Evolutionary conservation across 306 rosid species (phyloP).

Genomic region (Alnus rubra): DNA sequence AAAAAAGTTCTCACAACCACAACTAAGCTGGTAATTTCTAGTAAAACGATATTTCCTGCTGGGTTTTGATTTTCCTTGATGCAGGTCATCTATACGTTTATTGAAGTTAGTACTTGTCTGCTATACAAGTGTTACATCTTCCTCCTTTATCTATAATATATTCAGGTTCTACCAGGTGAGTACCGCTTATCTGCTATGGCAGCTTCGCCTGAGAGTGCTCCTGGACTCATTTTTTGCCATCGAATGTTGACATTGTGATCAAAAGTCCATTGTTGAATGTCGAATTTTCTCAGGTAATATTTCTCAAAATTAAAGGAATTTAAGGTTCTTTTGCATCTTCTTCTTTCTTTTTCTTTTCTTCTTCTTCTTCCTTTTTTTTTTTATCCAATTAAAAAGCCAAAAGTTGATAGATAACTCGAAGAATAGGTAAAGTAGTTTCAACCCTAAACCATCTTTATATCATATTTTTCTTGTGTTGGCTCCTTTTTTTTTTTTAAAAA

Average conservation of each 20-base stretch:
- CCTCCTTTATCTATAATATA: constrained; percentile 18
- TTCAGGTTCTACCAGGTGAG: constrained; percentile 87
- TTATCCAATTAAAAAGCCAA: not conserved
- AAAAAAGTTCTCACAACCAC: not conserved
- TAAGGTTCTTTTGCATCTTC: constrained; percentile 1
- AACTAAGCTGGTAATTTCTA: not conserved
- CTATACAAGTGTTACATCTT: constrained; percentile 12
- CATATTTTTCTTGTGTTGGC: too few relatives aligned
- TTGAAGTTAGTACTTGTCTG: constrained; percentile 6
- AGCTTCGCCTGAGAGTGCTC: constrained; percentile 67
- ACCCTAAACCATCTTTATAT: too few relatives aligned
- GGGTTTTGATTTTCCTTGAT: constrained; percentile 7
- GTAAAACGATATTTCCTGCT: constrained; percentile 15
- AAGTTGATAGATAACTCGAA: too few relatives aligned
- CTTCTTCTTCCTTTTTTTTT: not conserved
- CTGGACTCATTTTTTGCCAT: constrained; percentile 87
- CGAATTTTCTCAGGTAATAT: constrained; percentile 83
- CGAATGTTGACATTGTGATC: constrained; percentile 71
- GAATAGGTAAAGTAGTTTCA: too few relatives aligned
- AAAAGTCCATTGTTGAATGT: constrained; percentile 73
- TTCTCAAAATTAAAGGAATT: constrained; percentile 12
- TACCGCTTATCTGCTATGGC: constrained; percentile 93
- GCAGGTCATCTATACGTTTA: not conserved
- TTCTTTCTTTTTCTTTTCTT: not conserved
- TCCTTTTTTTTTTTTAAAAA: not conserved